A percentile compares a stretch with the other conserved stretches of the same genome.
These are phyloP conservation scores for Funneliformis mosseae DNA, from an alignment of 192 early-diverging fungal species.

Conservation along the genomic window DNA sequence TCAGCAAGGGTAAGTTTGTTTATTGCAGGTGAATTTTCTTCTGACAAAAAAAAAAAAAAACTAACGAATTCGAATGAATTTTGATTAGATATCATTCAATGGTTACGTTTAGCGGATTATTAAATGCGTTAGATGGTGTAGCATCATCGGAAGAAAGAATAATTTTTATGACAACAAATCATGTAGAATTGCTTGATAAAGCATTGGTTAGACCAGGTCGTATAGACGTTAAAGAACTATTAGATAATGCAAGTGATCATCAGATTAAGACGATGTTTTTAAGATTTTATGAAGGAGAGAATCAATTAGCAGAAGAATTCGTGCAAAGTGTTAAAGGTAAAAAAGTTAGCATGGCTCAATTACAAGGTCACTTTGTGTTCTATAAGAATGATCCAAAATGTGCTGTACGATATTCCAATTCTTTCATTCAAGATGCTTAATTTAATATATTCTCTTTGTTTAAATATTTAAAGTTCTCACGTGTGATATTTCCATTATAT, in stretches of 20 bases:
- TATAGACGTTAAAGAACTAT: constrained; percentile 72
- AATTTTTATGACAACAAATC: constrained; percentile 92
- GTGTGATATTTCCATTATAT: too few relatives aligned
- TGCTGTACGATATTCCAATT: constrained; percentile 60
- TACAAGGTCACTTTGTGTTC: constrained; percentile 97
- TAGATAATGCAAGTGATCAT: constrained; percentile 70
- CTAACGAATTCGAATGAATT: constrained; percentile 4
- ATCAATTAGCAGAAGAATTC: constrained; percentile 71
- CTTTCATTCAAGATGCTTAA: background rate
- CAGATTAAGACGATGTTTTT: constrained; percentile 78
- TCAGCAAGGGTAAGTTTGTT: constrained; percentile 60
- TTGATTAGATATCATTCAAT: constrained; percentile 66
- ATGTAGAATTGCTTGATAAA: constrained; percentile 74
- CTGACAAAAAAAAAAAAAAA: background rate
- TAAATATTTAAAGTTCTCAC: too few relatives aligned
- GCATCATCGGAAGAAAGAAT: constrained; percentile 85
- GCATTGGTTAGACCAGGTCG: constrained; percentile 82
- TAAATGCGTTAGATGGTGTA: constrained; percentile 90
- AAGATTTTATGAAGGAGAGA: constrained; percentile 70
- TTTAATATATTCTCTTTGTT: too few relatives aligned
- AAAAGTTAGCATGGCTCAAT: constrained; percentile 76
- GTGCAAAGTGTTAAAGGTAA: constrained; percentile 54
- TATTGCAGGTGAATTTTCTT: background rate
- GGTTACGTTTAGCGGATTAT: constrained; percentile 83
- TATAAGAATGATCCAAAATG: constrained; percentile 73